These are phyloP conservation scores for Thuidium tamariscinum DNA, from an alignment of 225 moss, liverwort and hornwort species.

Conservation along the genomic window DNA sequence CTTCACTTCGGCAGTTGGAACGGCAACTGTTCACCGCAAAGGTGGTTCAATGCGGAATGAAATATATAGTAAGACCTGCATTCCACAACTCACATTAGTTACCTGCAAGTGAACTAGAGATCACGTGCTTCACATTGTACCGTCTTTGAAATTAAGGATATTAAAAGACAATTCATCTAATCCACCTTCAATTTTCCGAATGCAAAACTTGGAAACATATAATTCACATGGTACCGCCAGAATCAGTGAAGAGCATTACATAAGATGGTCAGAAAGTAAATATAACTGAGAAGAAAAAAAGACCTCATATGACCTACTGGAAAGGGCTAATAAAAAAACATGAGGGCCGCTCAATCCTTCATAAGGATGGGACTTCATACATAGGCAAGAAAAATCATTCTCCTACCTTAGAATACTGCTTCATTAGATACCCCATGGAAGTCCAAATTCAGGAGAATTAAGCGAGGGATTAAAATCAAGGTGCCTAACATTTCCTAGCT, in stretches of 20 bases:
- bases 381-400: background rate
- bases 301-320: background rate
- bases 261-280: background rate
- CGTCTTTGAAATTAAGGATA: too few species aligned
- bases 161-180: too few species aligned
- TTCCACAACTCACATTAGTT: too few species aligned
- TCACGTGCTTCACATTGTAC: too few species aligned
- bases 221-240: too few species aligned
- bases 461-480: background rate
- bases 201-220: too few species aligned
- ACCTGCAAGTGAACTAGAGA: too few species aligned
- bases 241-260: background rate
- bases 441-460: background rate
- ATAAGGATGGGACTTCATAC: background rate
- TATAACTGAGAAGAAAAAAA: background rate
- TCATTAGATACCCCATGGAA: background rate
- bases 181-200: too few species aligned
- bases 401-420: background rate
- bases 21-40: too few species aligned
- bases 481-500: background rate
- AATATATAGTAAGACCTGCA: too few species aligned
- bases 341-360: background rate
- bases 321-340: background rate
- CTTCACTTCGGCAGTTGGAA: too few species aligned
- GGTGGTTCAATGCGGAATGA: too few species aligned